Conservation (phyloP, 2,329 filamentous ascomycete genomes). For the Epicoccum sorghinum region DNA sequence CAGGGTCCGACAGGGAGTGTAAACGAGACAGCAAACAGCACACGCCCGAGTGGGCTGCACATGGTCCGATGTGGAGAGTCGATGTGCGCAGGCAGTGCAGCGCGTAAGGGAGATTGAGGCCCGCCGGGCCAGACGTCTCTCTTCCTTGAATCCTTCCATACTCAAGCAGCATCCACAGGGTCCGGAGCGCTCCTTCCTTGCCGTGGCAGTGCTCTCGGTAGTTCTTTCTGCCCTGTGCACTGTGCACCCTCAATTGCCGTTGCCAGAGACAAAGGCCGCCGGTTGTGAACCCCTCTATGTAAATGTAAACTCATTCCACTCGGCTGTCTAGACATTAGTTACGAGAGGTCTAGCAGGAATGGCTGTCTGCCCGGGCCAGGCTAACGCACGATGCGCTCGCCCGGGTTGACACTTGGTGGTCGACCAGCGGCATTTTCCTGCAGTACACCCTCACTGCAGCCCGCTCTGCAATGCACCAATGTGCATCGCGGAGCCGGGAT, state of each 20-base stretch:
- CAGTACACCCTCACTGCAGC: constrained; percentile 24
- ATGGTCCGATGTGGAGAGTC: constrained; percentile 8
- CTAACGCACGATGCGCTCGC: constrained; percentile 20
- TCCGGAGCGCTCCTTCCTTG: constrained; percentile 13
- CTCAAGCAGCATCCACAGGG: not conserved
- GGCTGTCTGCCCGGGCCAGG: constrained; percentile 11
- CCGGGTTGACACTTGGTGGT: constrained; percentile 4
- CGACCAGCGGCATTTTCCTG: constrained; percentile 19
- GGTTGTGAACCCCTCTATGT: not conserved
- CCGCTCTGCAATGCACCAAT: constrained; percentile 11
- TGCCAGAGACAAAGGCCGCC: not conserved
- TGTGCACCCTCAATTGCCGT: too few species aligned
- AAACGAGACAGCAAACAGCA: constrained; percentile 13
- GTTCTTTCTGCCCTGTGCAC: not conserved
- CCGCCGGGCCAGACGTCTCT: constrained; percentile 5
- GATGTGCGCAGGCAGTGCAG: constrained; percentile 1
- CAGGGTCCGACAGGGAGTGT: constrained; percentile 27
- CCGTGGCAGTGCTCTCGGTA: constrained; percentile 3
- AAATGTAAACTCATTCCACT: not conserved
- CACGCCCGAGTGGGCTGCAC: constrained; percentile 11
- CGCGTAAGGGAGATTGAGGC: not conserved
- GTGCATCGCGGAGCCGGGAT: constrained; percentile 32
- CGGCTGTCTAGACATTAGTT: constrained; percentile 7
- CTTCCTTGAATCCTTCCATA: not conserved
- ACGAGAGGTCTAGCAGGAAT: constrained; percentile 8